These are phyloP conservation scores for Fusarium praegraminearum DNA, from an alignment of 2,329 filamentous ascomycete species.

Conservation along the genomic window DNA sequence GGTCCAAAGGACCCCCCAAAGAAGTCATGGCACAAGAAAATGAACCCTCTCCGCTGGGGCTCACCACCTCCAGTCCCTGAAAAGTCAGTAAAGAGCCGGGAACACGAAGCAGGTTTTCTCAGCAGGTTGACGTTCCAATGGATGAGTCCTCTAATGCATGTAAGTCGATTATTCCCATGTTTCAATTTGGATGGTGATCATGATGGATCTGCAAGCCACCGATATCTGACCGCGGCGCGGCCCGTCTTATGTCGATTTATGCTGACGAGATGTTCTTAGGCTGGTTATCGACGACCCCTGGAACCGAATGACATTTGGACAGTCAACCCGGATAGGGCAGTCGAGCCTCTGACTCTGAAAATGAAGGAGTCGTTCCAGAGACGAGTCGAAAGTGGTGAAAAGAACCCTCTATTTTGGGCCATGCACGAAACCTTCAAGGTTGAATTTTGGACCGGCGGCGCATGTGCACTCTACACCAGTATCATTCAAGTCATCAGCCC, in stretches of 20 bases:
- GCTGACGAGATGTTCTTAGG: constrained; percentile 57
- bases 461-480: constrained; percentile 78
- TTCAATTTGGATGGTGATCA: constrained; percentile 1
- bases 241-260: constrained; percentile 30
- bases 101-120: constrained; percentile 79
- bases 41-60: constrained; percentile 73
- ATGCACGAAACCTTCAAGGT: constrained; percentile 86
- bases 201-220: constrained; percentile 32
- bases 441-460: constrained; percentile 88
- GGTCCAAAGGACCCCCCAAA: constrained; percentile 51
- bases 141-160: constrained; percentile 89
- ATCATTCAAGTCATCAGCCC: constrained; percentile 85
- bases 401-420: constrained; percentile 81
- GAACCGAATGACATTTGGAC: constrained; percentile 88
- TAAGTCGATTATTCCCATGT: constrained; percentile 55
- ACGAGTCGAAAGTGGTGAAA: constrained; percentile 74
- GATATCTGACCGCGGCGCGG: constrained; percentile 20
- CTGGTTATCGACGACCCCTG: constrained; percentile 86
- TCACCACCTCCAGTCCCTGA: constrained; percentile 66
- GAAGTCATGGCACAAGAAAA: constrained; percentile 72
- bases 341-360: constrained; percentile 75
- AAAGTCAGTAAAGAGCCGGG: constrained; percentile 68
- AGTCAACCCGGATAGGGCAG: constrained; percentile 83
- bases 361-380: constrained; percentile 76
- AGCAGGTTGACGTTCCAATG: constrained; percentile 86